phyloP scores from a whole-genome alignment of 371 early-diverging fungal genomes.

The Actinomortierella ambigua region DNA sequence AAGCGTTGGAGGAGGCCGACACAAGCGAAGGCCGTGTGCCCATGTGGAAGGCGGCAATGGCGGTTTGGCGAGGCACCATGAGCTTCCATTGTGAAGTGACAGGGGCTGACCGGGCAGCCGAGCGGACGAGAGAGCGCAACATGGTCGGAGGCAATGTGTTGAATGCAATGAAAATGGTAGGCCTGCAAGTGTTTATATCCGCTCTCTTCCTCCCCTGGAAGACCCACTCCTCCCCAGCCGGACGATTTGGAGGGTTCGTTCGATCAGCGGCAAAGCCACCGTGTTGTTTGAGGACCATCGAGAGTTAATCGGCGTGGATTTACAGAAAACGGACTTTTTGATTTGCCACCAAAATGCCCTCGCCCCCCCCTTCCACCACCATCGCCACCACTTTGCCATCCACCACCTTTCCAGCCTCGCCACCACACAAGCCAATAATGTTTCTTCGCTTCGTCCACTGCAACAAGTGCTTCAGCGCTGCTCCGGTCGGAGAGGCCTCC shows the following conservation, averaged over 20 bases:
- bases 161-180: neutral
- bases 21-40: slow-evolving; percentile 16
- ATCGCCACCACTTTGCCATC: neutral
- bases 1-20: slow-evolving; percentile 14
- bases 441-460: slow-evolving; percentile 30
- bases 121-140: too few species aligned
- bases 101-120: too few species aligned
- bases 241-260: too few species aligned
- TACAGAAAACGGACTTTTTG: too few species aligned
- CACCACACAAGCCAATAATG: neutral
- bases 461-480: slow-evolving; percentile 30
- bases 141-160: too few species aligned
- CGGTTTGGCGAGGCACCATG: slow-evolving; percentile 5
- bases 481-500: slow-evolving; percentile 5
- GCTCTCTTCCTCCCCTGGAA: neutral
- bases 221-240: too few species aligned
- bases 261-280: too few species aligned
- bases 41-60: slow-evolving; percentile 24
- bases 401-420: neutral
- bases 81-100: neutral
- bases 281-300: too few species aligned
- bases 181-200: neutral
- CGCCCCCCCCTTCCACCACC: too few species aligned
- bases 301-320: too few species aligned
- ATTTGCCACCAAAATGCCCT: too few species aligned